A percentile compares a stretch with the other conserved stretches of the same genome.
These are phyloP conservation scores for Coprinopsis cinerea DNA, from an alignment of 768 basidiomycete genomes.

Conservation along the genomic window DNA sequence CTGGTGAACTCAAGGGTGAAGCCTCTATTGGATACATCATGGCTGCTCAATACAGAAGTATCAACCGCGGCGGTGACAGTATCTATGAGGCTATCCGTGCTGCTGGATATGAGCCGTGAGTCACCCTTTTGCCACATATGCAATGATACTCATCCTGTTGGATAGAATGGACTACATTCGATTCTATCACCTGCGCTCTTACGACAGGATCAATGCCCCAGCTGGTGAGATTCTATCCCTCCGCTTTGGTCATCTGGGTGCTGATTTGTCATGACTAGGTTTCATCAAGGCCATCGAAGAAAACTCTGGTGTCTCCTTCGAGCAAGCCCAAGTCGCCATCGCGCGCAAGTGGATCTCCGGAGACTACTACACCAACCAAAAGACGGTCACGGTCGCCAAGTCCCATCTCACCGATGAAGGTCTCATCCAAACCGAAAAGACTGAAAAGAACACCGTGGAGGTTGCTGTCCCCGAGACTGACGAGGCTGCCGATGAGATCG, in stretches of 20 bases:
- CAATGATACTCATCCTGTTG: neutral
- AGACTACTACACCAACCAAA: slow-evolving; percentile 35
- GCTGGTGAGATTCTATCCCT: slow-evolving; percentile 28
- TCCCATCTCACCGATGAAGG: slow-evolving; percentile 46
- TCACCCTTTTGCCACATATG: slow-evolving; percentile 7
- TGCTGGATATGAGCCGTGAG: slow-evolving; percentile 76
- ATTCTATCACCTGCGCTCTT: slow-evolving; percentile 89
- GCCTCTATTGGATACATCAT: slow-evolving; percentile 71
- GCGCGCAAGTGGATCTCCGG: slow-evolving; percentile 68
- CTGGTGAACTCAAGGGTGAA: slow-evolving; percentile 70
- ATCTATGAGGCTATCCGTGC: slow-evolving; percentile 80
- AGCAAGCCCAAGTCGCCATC: slow-evolving; percentile 82
- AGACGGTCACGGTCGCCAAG: slow-evolving; percentile 52
- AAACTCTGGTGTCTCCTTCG: slow-evolving; percentile 72
- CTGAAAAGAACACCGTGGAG: slow-evolving; percentile 44
- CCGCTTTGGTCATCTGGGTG: slow-evolving; percentile 7
- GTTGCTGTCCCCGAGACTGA: slow-evolving; percentile 62
- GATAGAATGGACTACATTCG: slow-evolving; percentile 75
- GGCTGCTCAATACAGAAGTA: slow-evolving; percentile 83
- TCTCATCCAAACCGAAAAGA: slow-evolving; percentile 48
- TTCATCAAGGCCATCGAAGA: slow-evolving; percentile 70
- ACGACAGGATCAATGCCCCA: slow-evolving; percentile 86
- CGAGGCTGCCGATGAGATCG: slow-evolving; percentile 61
- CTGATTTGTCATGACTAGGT: slow-evolving; percentile 11
- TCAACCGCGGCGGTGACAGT: slow-evolving; percentile 83